A percentile compares a stretch with the other conserved stretches of the same genome.
These are phyloP conservation scores for Solanum etuberosum DNA, from an alignment of 257 asterid species.

Conservation along the genomic window DNA sequence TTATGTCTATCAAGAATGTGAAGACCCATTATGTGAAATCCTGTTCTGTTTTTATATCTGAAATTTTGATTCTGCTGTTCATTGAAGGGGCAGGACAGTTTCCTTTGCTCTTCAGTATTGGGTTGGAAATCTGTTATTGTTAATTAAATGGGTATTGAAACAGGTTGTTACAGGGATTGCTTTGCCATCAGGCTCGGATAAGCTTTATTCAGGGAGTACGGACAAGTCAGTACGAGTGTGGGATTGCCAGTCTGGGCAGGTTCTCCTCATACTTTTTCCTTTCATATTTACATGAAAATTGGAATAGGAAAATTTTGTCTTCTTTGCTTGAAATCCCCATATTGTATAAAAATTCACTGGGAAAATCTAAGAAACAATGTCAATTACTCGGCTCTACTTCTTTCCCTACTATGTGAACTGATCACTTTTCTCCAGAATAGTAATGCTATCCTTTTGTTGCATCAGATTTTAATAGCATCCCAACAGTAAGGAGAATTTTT, in stretches of 20 bases:
- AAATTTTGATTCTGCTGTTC: background rate
- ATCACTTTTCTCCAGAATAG: background rate
- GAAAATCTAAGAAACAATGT: background rate
- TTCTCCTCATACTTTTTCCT: slow-evolving; percentile 9
- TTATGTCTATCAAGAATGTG: background rate
- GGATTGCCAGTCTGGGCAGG: slow-evolving; percentile 99
- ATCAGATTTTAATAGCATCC: background rate
- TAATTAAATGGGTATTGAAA: slow-evolving; percentile 1
- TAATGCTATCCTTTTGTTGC: background rate
- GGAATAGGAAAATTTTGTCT: background rate
- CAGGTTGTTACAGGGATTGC: slow-evolving; percentile 93
- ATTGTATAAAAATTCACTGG: background rate
- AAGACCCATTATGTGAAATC: background rate
- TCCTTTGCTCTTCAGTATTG: background rate
- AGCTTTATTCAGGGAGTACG: slow-evolving; percentile 84
- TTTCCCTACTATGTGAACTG: background rate
- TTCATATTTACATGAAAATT: background rate
- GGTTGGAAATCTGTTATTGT: background rate
- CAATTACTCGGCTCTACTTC: background rate
- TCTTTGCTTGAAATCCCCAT: background rate
- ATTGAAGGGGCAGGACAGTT: background rate
- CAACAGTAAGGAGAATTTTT: background rate
- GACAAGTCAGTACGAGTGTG: slow-evolving; percentile 88
- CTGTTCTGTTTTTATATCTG: background rate
- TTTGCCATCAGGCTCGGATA: slow-evolving; percentile 80